Evolutionary conservation across 1,284 basidiomycete genomes (phyloP).

Genomic region (Somion occarium): DNA sequence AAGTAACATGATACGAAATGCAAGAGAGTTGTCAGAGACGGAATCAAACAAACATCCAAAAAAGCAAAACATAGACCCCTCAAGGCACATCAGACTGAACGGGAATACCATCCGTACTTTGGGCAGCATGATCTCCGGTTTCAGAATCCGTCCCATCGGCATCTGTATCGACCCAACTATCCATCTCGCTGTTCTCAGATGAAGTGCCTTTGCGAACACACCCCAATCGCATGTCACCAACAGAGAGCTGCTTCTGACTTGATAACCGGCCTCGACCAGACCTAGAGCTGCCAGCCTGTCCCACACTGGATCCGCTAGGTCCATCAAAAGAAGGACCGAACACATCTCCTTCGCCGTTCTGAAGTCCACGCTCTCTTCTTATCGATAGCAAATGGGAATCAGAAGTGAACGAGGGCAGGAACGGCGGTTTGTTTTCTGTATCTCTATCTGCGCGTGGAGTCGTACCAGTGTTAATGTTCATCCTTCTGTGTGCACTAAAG

Average conservation of each 20-base stretch:
- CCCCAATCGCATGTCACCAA: constrained; percentile 10
- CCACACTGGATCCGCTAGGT: neutral
- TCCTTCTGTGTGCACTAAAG: neutral
- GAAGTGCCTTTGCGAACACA: constrained; percentile 7
- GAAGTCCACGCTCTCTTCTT: neutral
- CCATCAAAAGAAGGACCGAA: constrained; percentile 1
- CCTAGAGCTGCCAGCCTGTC: neutral
- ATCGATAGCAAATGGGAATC: neutral
- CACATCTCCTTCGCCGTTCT: neutral
- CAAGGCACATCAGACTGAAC: too few relatives aligned
- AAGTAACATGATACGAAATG: neutral
- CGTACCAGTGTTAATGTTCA: neutral
- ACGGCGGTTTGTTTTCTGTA: neutral
- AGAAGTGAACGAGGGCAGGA: neutral
- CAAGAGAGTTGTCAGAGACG: neutral
- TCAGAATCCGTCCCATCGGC: constrained; percentile 16
- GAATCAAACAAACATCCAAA: neutral
- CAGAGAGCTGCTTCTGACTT: constrained; percentile 12
- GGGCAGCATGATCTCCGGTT: too few relatives aligned
- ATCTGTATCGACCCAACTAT: constrained; percentile 34
- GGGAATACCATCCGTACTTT: too few relatives aligned
- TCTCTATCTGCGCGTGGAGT: neutral
- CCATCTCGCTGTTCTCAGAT: constrained; percentile 21
- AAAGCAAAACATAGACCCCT: too few relatives aligned
- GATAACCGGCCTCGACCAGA: constrained; percentile 4